phyloP scores from a whole-genome alignment of 768 basidiomycete species.

The Trichaptum fuscoviolaceum region DNA sequence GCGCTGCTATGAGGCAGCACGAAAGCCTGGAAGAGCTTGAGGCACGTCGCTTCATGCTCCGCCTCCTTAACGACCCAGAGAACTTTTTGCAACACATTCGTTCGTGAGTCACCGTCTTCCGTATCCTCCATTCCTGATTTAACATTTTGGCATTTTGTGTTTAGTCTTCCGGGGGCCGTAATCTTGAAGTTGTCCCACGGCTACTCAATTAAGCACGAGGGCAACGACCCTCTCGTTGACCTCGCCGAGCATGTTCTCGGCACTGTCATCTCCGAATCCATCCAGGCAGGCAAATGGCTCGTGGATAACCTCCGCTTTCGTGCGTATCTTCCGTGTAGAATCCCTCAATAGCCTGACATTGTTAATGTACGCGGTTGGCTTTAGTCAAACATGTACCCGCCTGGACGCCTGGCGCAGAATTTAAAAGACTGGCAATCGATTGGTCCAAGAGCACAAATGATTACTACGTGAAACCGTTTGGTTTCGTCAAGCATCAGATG shows the following conservation, averaged over 20 bases:
- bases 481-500: conserved; percentile 16
- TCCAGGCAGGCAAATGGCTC: conserved; percentile 19
- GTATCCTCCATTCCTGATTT: background rate
- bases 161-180: conserved; percentile 36
- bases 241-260: conserved; percentile 26
- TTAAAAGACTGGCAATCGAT: conserved; percentile 17
- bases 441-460: conserved; percentile 16
- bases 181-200: conserved; percentile 44
- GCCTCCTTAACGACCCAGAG: conserved; percentile 11
- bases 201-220: conserved; percentile 27
- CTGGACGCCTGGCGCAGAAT: conserved; percentile 21
- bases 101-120: conserved; percentile 9
- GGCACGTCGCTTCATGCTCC: conserved; percentile 6
- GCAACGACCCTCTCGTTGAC: conserved; percentile 39
- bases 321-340: conserved; percentile 5
- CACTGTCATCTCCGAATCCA: background rate
- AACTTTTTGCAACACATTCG: conserved; percentile 13
- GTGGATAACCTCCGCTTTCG: conserved; percentile 23
- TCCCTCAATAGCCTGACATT: background rate
- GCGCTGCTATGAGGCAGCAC: background rate
- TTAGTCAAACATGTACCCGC: conserved; percentile 20
- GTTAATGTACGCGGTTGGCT: background rate
- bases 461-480: conserved; percentile 15
- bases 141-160: background rate
- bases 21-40: background rate